Base-by-base conservation (phyloP, 805 yeast species). In the Citeromyces nyonsensis region DNA sequence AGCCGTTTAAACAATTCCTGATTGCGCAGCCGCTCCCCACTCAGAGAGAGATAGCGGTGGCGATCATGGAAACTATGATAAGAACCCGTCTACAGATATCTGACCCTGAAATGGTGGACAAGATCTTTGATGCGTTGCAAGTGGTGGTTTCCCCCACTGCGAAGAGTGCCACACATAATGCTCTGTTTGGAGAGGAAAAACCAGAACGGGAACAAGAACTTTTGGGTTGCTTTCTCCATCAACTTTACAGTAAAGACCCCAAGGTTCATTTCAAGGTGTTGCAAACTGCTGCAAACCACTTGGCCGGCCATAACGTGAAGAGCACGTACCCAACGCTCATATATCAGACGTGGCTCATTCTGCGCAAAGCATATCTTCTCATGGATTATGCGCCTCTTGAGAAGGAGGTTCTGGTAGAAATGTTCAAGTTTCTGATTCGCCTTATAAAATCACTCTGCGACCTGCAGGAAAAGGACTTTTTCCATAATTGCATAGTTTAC, bases 321-420 rank as follows among this genome's bases (percentile, higher is more conserved):
- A 72, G 63, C 47, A 77, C 91, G 0, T 81, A 75, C 47, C 94
- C 95, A 4, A 68, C 95, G 1, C 54, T 88, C 28, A 68, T 85
- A 18, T 63, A 73, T 7, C 22, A 18, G 22, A 18, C 22, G 7
- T 18, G 22, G 22, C 22, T 18, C 7, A 7, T 18, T 18, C 22
- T 18, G 22, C 22, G 22, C 7, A 18, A 18, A 18, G 22, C 22
- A 7, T 18, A 18, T 18, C 22, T 18, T 18, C 22, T 18, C 7
- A 18, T 18, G 22, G 22, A 18, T 5, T 18, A 18, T 18, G 22
- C 22, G 22, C 22, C 22, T 5, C 22, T 18, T 18, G 22, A 18
- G 22, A 18, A 8, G 18, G 26, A 9, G 14, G 36, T 10, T 15
- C 36, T 6, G 15, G 20, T 15, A 7, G 28, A 14, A 18, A 18